phyloP scores from a whole-genome alignment of 257 asterid genomes.

The Voacanga thouarsii region DNA sequence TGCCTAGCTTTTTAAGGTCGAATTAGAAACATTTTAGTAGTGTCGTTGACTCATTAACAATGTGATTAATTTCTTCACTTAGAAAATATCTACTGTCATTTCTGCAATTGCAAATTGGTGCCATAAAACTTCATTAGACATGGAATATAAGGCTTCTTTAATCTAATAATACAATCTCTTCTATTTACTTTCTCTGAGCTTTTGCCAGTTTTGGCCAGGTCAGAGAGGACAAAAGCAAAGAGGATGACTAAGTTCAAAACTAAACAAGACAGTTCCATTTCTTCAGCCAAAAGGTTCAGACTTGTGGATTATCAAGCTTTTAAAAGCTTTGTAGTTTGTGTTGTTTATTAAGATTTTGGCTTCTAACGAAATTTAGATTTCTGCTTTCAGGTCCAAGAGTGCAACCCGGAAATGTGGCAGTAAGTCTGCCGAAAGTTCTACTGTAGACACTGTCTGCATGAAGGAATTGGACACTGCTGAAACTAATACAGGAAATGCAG shows the following conservation, averaged over 20 bases:
- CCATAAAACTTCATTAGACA: not conserved
- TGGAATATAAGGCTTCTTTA: not conserved
- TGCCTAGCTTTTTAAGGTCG: too few species aligned
- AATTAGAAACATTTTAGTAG: not conserved
- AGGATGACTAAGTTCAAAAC: not conserved
- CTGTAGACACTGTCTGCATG: not conserved
- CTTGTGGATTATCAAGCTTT: not conserved
- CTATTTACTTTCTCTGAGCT: not conserved
- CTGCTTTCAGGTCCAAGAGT: conserved; percentile 13
- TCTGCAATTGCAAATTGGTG: not conserved
- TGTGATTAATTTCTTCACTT: not conserved
- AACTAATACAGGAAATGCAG: not conserved
- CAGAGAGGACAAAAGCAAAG: conserved; percentile 4
- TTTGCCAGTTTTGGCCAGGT: not conserved
- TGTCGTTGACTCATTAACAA: not conserved
- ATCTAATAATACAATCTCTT: not conserved
- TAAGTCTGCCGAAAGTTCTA: not conserved
- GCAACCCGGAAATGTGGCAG: not conserved
- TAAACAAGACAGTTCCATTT: conserved; percentile 8
- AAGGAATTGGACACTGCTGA: not conserved
- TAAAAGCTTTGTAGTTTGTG: not conserved
- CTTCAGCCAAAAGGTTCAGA: conserved; percentile 17
- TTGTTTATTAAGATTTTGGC: not conserved
- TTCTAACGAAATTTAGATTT: not conserved
- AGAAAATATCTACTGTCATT: too few species aligned